Base-by-base conservation (phyloP, 75 land plant species). In the Cryptomeria japonica region DNA sequence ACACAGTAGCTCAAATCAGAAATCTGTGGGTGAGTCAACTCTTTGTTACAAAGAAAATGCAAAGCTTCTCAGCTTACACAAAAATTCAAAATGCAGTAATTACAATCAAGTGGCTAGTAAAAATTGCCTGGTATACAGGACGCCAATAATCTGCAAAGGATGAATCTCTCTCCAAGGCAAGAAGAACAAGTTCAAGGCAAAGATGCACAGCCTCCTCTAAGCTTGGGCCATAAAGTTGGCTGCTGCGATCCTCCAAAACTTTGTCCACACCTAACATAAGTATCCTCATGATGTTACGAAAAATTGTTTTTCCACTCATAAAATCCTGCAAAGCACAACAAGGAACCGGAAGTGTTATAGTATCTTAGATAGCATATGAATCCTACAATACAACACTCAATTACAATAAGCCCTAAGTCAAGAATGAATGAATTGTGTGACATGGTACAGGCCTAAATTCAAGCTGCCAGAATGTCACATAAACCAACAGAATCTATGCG, bases 291-390 rank as follows among this genome's bases (percentile, higher is more conserved):
- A 97, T 89, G 87, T 96, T 98, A 38, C 99, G 92, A 83, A 94
- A 97, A 79, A 93, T 93, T 80, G 93, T 89, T 90, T 93, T 97
- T 10, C 99, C 99, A 89, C 96, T 95, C 99, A 98, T 97, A 85
- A 98, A 94, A 89, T 98, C 99, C 99, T 98, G 92, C 46, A 42
- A 55, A 87, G 25, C 80, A 79, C n/a, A 79, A 77, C 18, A 80
- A 44, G 28, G 34, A 87, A 87, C 1, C 11, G 28, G 39, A 85
- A 36, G 80, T 85, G 73, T 19, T 19, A 55, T 85, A 28, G 38
- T n/a, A 58, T 56, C 25, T 80, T 32, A 22, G 86, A 16, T 22
- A 36, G 37, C 5, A 1, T 19, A 41, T 19, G 7, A 36, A 41
- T 10, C 28, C 42, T 70, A 85, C 14, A 58, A 36, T n/a, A 22